A percentile compares a stretch with the other conserved stretches of the same genome.
phyloP scores from a whole-genome alignment of 2,329 filamentous ascomycete species.

The Penicillium sp. region DNA sequence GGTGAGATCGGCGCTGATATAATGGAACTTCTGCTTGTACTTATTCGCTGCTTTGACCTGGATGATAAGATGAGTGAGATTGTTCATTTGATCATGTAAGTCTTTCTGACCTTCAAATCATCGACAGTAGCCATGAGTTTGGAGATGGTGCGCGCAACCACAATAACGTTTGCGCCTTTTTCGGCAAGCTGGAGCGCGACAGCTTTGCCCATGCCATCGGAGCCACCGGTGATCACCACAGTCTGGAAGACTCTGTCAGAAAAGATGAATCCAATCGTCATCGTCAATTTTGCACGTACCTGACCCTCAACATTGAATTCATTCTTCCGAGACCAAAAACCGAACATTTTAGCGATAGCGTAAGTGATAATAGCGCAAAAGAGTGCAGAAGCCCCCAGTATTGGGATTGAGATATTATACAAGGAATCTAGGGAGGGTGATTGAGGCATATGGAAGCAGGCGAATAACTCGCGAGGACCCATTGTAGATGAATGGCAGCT shows the following conservation, averaged over 20 bases:
- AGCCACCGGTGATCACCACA: slow-evolving; percentile 83
- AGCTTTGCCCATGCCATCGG: slow-evolving; percentile 84
- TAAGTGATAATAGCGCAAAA: slow-evolving; percentile 36
- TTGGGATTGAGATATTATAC: slow-evolving; percentile 26
- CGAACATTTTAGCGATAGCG: slow-evolving; percentile 40
- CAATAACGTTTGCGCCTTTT: slow-evolving; percentile 82
- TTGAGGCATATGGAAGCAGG: slow-evolving; percentile 24
- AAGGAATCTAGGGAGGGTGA: slow-evolving; percentile 17
- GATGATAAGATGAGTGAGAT: slow-evolving; percentile 20
- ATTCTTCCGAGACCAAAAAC: slow-evolving; percentile 55
- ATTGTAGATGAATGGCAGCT: slow-evolving; percentile 6
- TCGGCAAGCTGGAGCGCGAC: slow-evolving; percentile 71
- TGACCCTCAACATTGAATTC: slow-evolving; percentile 82
- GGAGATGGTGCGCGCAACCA: slow-evolving; percentile 73
- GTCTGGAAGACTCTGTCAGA: slow-evolving; percentile 57
- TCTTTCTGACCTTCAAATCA: slow-evolving; percentile 58
- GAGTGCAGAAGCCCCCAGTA: slow-evolving; percentile 34
- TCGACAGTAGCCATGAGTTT: slow-evolving; percentile 72
- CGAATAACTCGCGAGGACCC: slow-evolving; percentile 11
- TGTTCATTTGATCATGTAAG: background rate
- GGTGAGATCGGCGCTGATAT: slow-evolving; percentile 80
- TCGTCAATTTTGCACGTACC: slow-evolving; percentile 51
- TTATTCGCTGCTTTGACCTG: slow-evolving; percentile 66
- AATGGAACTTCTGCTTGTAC: slow-evolving; percentile 72
- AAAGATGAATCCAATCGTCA: background rate